Conservation (phyloP, 805 yeast genomes). For the Candida alai region DNA sequence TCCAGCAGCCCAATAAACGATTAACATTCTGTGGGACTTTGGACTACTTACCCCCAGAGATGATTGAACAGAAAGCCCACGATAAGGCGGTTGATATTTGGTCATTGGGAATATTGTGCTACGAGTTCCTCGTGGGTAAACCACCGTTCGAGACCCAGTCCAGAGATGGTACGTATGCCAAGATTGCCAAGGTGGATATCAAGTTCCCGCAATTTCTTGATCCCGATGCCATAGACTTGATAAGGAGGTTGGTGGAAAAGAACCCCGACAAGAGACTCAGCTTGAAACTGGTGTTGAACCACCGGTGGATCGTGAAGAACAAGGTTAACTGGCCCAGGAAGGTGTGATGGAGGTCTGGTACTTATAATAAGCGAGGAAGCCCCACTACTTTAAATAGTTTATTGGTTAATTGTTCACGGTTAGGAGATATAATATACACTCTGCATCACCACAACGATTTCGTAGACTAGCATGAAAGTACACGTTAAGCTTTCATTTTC, state of each 20-base stretch:
- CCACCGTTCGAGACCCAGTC: constrained; percentile 91
- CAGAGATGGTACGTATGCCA: constrained; percentile 71
- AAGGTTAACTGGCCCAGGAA: constrained; percentile 53
- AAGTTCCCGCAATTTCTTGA: constrained; percentile 68
- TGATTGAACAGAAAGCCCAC: constrained; percentile 81
- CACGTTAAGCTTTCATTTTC: no score
- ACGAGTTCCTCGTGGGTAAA: constrained; percentile 79
- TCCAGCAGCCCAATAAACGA: constrained; percentile 35
- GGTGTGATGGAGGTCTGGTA: neutral
- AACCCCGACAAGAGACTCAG: constrained; percentile 65
- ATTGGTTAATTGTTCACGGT: neutral
- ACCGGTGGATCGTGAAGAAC: constrained; percentile 81
- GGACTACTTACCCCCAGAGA: constrained; percentile 93
- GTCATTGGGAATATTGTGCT: constrained; percentile 87
- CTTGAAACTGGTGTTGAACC: constrained; percentile 58
- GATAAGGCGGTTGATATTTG: constrained; percentile 81
- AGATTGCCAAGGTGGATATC: constrained; percentile 76
- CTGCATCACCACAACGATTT: no score
- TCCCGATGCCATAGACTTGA: constrained; percentile 73
- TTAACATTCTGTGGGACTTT: constrained; percentile 91
- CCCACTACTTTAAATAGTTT: no score
- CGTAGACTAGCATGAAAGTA: no score
- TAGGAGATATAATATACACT: no score
- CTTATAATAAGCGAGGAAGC: no score
- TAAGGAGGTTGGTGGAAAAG: constrained; percentile 56